Conservation (phyloP, 495 filamentous ascomycete species). For the Hypoxylon intermedium region DNA sequence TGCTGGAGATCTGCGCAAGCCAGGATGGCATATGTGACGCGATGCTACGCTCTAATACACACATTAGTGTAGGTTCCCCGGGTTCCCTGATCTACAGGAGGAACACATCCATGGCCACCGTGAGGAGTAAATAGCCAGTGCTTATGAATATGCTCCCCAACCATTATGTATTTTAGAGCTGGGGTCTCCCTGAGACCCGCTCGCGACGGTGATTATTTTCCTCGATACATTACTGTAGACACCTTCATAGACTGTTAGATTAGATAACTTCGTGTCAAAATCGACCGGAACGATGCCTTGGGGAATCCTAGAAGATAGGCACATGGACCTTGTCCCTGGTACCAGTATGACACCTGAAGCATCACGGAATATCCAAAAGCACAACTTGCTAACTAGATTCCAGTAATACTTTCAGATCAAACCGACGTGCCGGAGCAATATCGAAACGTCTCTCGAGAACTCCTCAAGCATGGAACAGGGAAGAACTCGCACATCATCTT, state of each 20-base stretch:
- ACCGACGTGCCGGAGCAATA: slow-evolving; percentile 54
- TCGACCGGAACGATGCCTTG: slow-evolving; percentile 36
- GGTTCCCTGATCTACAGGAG: background rate
- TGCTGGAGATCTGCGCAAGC: slow-evolving; percentile 7
- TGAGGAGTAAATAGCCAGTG: slow-evolving; percentile 22
- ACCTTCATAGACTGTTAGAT: background rate
- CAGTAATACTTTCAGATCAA: slow-evolving; percentile 56
- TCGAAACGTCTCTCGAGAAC: slow-evolving; percentile 46
- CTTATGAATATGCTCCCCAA: slow-evolving; percentile 27
- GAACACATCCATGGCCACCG: background rate
- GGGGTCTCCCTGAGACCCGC: background rate
- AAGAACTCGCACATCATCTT: slow-evolving; percentile 56
- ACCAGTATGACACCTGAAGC: slow-evolving; percentile 49
- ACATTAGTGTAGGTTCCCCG: no score
- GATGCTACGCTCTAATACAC: slow-evolving; percentile 31
- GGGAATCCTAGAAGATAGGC: slow-evolving; percentile 43
- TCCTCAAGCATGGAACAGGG: slow-evolving; percentile 59
- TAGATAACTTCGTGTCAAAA: slow-evolving; percentile 1
- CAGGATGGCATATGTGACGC: slow-evolving; percentile 1
- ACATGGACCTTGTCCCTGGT: slow-evolving; percentile 56
- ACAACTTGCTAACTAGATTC: slow-evolving; percentile 10
- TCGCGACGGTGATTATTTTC: background rate
- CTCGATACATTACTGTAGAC: background rate
- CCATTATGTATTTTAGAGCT: slow-evolving; percentile 14
- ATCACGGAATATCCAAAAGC: no score